Percentiles rank a stretch among this genome's conserved stretches.
Conservation (phyloP, 1,139 yeast species). For the Sugiyamaella xylanicola region DNA sequence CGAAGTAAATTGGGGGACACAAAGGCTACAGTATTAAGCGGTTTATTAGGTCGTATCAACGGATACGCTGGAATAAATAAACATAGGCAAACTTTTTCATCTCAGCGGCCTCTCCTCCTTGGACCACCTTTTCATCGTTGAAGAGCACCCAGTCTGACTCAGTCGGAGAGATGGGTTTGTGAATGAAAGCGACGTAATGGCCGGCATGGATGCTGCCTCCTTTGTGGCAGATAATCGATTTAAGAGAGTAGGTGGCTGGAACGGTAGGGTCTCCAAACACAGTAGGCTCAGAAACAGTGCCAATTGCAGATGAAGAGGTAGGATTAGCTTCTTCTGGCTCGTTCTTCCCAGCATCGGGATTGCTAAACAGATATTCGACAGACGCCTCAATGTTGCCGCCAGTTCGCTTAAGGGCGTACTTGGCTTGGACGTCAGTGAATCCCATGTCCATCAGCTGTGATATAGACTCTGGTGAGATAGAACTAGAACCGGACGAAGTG, state of each 20-base stretch:
- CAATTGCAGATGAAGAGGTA: slow-evolving; percentile 14
- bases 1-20: too few species aligned
- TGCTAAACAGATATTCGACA: slow-evolving; percentile 83
- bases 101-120: slow-evolving; percentile 60
- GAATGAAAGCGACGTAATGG: slow-evolving; percentile 85
- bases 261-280: slow-evolving; percentile 32
- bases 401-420: slow-evolving; percentile 65
- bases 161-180: slow-evolving; percentile 46
- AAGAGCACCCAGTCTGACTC: slow-evolving; percentile 74
- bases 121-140: slow-evolving; percentile 92
- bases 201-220: slow-evolving; percentile 96
- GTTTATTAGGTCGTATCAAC: too few species aligned
- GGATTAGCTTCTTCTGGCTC: slow-evolving; percentile 29
- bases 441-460: slow-evolving; percentile 74
- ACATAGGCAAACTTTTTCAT: slow-evolving; percentile 59
- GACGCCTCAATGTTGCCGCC: slow-evolving; percentile 69
- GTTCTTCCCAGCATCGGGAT: slow-evolving; percentile 55
- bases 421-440: slow-evolving; percentile 61
- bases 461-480: slow-evolving; percentile 44
- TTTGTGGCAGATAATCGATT: slow-evolving; percentile 86
- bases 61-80: slow-evolving; percentile 42
- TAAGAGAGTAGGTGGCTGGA: slow-evolving; percentile 53
- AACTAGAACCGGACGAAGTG: slow-evolving; percentile 23
- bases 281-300: slow-evolving; percentile 11
- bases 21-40: too few species aligned